Evolutionary conservation across 805 yeast genomes (phyloP), one percentile per base, ranked within the genome.

Genomic region (Kodamaea sagamina): DNA sequence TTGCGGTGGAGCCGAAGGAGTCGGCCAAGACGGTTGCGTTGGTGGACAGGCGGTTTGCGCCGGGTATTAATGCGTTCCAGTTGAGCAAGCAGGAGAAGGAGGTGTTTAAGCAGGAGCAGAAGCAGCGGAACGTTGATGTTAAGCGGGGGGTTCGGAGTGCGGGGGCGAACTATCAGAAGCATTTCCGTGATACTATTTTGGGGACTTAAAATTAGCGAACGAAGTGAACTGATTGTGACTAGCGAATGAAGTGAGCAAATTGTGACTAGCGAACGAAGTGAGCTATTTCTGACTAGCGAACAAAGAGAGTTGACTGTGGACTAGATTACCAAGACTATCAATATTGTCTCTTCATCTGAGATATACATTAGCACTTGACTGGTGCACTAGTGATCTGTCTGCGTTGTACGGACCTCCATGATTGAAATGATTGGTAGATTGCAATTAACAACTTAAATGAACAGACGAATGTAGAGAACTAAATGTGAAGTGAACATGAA

Each of bases 21-120:
- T 83, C 89, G 19, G 82, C 78, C 54, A 79, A 81, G 32, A 84
- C 96, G 0, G 82, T 89, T 28, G 77, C 87, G 18, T 80, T 88
- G 4, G 88, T 84, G 4, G 95, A 90, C 54, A 74, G 84, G 44
- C 72, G 74, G 28, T 60, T 54, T 41, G 67, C 74, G 1, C 67
- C 74, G 0, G 75, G 75, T 2, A 48, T 69, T 19, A 57, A 63
- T 1, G 37, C 43, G 2, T 42, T 43, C 19, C 58, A 65, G 37
- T 51, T 68, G 11, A 49, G 62, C 5, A 65, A 55, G 40, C 72
- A 67, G 46, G 70, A 68, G 49, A 63, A 59, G 43, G 61, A 59
- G 39, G 54, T 58, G 16, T 38, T 36, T 39, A 49, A 22, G 38
- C 27, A 24, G 21, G 39, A 39, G 35, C 36, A 21, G 15, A 32